Evolutionary conservation across 139 green algal species (phyloP).

Genomic region (Closterium sp.): DNA sequence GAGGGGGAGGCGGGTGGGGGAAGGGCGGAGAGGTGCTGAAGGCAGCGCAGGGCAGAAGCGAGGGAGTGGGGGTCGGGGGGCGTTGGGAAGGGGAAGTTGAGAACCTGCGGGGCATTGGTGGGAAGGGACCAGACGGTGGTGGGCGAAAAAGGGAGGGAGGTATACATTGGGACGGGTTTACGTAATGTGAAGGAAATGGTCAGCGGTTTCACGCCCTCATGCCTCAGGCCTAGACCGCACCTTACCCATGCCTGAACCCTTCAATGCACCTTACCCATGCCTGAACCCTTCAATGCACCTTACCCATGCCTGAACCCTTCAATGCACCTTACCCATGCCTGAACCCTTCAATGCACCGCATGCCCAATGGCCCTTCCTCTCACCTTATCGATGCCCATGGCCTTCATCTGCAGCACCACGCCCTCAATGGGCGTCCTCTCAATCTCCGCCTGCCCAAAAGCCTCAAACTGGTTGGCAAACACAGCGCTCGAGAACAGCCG

Average conservation of each 20-base stretch:
- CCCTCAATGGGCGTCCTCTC: slow-evolving; percentile 80
- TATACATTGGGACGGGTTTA: background rate
- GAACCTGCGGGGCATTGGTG: slow-evolving; percentile 46
- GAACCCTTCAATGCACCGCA: too few relatives aligned
- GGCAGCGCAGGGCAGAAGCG: slow-evolving; percentile 12
- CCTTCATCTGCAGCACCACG: slow-evolving; percentile 86
- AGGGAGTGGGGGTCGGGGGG: slow-evolving; percentile 62
- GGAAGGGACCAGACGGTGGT: background rate
- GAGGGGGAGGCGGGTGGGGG: background rate
- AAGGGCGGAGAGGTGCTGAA: slow-evolving; percentile 40
- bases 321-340: background rate
- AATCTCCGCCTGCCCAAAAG: slow-evolving; percentile 83
- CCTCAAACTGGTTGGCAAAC: slow-evolving; percentile 84
- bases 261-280: background rate
- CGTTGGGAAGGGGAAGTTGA: slow-evolving; percentile 91
- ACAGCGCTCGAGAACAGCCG: slow-evolving; percentile 80
- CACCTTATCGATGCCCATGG: slow-evolving; percentile 89
- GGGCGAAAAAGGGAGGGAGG: background rate
- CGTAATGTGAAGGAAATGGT: too few relatives aligned
- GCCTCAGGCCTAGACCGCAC: too few relatives aligned
- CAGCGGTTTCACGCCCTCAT: too few relatives aligned
- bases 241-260: background rate
- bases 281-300: background rate
- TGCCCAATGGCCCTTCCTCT: background rate
- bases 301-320: background rate